Base-by-base conservation (phyloP, 306 rosid genomes). In the Castanopsis chinensis region DNA sequence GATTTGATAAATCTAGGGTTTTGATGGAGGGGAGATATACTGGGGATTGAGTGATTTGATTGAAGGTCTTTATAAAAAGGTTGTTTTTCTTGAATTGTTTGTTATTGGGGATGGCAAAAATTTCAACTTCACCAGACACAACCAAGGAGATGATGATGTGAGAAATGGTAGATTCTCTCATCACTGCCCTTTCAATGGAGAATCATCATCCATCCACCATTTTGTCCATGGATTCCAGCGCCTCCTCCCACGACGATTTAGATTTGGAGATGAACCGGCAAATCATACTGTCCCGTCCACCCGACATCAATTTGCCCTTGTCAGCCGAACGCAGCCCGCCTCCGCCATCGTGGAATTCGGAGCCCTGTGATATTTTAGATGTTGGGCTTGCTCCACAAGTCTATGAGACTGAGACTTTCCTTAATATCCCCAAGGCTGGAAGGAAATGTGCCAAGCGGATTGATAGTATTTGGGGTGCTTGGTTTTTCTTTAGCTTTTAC, bases 21-120 rank as follows among this genome's bases (percentile, higher is more conserved):
- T 92, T 94, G 97, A 94, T 90, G 97, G 96, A 94, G 88, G 98
- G 98, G 85, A 92, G 97, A 92, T 94, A 94, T 78, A 94, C 93
- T 87, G 96, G 97, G 77, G 98, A 94, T 90, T 91, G 96, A 94
- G 85, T 79, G 96, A 92, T 86, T 76, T 81, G 87, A 75, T 83
- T 84, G 87, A 79, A 86, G 90, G 87, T 90, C 86, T 85, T 86
- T 81, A 77, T 85, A 82, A 41, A 41, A 41, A 85, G 88, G 87
- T 87, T 89, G 71, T 84, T 89, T 49, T 86, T 83, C 85, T 90
- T 89, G 89, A 84, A 81, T 86, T 86, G 80, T 82, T 57, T 80
- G 84, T 87, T 87, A 60, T 76, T 54, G 80, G 77, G 83, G 59
- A 84, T 88, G 88, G 85, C 87, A 85, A 68, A 68, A 85, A 69